Evolutionary conservation across 1,284 basidiomycete species (phyloP).

Genomic region (Ganoderma lingzhi): DNA sequence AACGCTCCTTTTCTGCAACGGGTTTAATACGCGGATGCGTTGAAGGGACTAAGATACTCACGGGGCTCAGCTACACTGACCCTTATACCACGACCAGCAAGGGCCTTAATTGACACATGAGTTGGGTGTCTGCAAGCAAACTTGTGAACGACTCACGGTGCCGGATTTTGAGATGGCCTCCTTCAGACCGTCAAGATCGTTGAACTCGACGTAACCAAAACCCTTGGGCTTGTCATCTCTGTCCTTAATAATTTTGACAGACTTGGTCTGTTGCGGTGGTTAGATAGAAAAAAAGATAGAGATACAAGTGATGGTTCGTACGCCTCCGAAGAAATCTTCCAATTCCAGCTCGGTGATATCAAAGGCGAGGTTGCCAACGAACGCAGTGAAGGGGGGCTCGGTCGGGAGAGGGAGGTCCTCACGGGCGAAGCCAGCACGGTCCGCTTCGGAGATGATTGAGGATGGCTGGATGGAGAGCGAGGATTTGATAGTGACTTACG

Average conservation of each 20-base stretch:
- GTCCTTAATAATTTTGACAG: constrained; percentile 93
- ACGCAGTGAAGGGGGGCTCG: constrained; percentile 94
- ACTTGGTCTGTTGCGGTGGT: constrained; percentile 64
- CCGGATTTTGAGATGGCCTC: constrained; percentile 77
- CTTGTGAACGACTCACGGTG: constrained; percentile 54
- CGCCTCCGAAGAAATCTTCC: constrained; percentile 80
- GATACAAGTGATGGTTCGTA: constrained; percentile 42
- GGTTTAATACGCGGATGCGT: constrained; percentile 6
- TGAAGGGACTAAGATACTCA: constrained; percentile 51
- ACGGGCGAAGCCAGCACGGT: constrained; percentile 68
- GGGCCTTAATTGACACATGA: constrained; percentile 50
- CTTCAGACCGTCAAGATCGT: constrained; percentile 84
- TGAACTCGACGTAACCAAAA: constrained; percentile 98
- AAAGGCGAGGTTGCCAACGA: constrained; percentile 95
- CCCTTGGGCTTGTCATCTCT: constrained; percentile 94
- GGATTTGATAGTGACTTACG: constrained; percentile 49
- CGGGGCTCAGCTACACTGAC: constrained; percentile 97
- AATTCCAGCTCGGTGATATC: constrained; percentile 90
- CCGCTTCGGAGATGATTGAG: constrained; percentile 52
- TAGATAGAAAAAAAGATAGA: neutral
- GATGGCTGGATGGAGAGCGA: neutral
- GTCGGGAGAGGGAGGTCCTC: constrained; percentile 97
- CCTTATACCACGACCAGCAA: constrained; percentile 85
- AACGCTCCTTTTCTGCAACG: constrained; percentile 75
- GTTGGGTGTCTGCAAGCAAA: constrained; percentile 2